phyloP scores from a whole-genome alignment of 371 early-diverging fungal species.

The Paraphysoderma sedebokerense region DNA sequence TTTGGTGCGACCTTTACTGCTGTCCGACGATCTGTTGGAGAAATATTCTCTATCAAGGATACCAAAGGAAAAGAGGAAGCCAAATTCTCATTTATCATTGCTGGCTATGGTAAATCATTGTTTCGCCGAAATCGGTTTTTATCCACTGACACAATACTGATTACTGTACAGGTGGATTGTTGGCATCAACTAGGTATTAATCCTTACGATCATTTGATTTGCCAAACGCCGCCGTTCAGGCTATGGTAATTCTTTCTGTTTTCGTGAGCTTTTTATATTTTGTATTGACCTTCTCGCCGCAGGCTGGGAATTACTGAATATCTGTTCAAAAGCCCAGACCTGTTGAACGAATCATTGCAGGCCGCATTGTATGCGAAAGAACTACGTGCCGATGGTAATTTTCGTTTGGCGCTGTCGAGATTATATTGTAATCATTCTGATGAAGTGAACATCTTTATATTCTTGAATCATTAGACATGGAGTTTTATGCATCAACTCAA shows the following conservation, averaged over 20 bases:
- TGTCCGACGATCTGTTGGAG: conserved; percentile 65
- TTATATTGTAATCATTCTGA: background rate
- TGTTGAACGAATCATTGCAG: conserved; percentile 65
- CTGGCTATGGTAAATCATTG: conserved; percentile 50
- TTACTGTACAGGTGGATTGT: conserved; percentile 42
- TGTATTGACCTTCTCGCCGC: conserved; percentile 2
- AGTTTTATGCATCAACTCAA: conserved; percentile 73
- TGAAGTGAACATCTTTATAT: background rate
- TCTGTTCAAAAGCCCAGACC: conserved; percentile 51
- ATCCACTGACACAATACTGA: background rate
- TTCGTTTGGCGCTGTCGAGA: background rate
- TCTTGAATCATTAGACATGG: conserved; percentile 1
- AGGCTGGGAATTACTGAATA: conserved; percentile 77
- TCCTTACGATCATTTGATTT: conserved; percentile 86
- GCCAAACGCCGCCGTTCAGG: conserved; percentile 88
- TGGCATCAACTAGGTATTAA: conserved; percentile 69
- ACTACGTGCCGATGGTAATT: conserved; percentile 64
- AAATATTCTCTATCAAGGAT: conserved; percentile 73
- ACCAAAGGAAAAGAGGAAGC: conserved; percentile 49
- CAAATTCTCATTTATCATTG: conserved; percentile 83
- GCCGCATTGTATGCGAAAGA: conserved; percentile 62
- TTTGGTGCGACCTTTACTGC: conserved; percentile 37
- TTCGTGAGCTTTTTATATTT: background rate
- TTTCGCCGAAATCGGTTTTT: background rate
- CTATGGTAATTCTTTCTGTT: conserved; percentile 42